Evolutionary conservation across 768 basidiomycete genomes (phyloP), one percentile per base, ranked within the genome.

Genomic region (Lanmaoa rubissima): DNA sequence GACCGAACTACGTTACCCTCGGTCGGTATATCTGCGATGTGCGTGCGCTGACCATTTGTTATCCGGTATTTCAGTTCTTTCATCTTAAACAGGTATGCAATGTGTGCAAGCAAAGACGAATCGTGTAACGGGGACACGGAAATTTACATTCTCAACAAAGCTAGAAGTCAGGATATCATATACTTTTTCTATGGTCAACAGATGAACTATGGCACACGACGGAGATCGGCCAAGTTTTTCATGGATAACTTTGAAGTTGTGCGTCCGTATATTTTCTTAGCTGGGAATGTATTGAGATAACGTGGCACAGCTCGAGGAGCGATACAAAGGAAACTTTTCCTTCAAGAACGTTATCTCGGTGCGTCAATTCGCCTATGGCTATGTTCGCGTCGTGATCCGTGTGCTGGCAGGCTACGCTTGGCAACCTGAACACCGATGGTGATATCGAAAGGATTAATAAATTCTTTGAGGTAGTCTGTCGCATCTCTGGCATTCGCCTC

Each of bases 1-100:
- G 84, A 87, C 54, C 84, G 88, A 14, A 80, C 82, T 59, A 91
- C 90, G 21, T 88, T 94, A 0, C 83, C 86, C 7, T 79, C 87
- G 36, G 83, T 85, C 63, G 55, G 65, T 17, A 82, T 84, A 26
- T 78, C 87, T 40, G 87, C 89, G 16, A 86, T 90, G 86, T 86
- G 68, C 65, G 82, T 71, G 14, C 31, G 4, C 36, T 47, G 35
- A 35, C 3, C 45, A 9, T 14, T 46, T 10, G 35, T 54, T 35
- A 14, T 31, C 48, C 28, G 24, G 40, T 51, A 31, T 51, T 45
- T 51, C 24, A 52, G 26, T 28, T 57, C 32, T 4, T 45, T 40
- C 35, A 35, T 45, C 38, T 21, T 53, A 31, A 26, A 60, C 55
- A 90, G 92, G 68, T 66, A 71, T 53, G 91, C 86, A 2, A 77